A percentile compares a stretch with the other conserved stretches of the same genome.
Conservation (phyloP, 768 basidiomycete species). For the Pleurotus ostreatus region DNA sequence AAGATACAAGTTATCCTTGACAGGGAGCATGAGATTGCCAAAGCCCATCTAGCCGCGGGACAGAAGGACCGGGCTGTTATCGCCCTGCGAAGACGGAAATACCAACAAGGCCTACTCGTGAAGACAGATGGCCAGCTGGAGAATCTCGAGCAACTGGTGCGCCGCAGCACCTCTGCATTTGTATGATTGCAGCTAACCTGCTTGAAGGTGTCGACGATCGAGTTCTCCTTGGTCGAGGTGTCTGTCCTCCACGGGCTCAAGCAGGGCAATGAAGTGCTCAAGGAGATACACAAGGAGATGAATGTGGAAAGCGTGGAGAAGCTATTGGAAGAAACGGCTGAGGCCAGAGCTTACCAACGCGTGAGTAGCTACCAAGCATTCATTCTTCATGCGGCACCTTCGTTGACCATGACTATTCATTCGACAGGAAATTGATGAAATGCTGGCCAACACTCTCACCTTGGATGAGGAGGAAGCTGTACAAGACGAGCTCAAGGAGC, state of each 20-base stretch:
- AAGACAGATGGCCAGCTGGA: conserved; percentile 92
- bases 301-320: conserved; percentile 91
- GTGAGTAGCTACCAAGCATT: conserved; percentile 31
- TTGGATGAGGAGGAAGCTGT: conserved; percentile 94
- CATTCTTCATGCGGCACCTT: no score
- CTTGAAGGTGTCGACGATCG: conserved; percentile 86
- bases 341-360: conserved; percentile 88
- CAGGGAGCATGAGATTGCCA: conserved; percentile 87
- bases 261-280: conserved; percentile 91
- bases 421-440: conserved; percentile 82
- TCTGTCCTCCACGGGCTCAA: conserved; percentile 90
- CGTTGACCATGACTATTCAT: neutral
- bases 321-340: conserved; percentile 87
- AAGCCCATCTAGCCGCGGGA: conserved; percentile 71
- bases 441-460: conserved; percentile 78
- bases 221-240: conserved; percentile 91
- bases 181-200: neutral
- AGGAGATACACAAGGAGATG: conserved; percentile 93
- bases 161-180: conserved; percentile 18
- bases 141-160: conserved; percentile 82
- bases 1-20: conserved; percentile 87
- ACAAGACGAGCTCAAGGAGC: conserved; percentile 68
- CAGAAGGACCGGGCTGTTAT: conserved; percentile 85
- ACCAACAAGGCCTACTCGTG: conserved; percentile 80
- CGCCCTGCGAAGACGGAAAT: conserved; percentile 88